Evolutionary conservation across 148 eudicot genomes (phyloP), one percentile per base, ranked within the genome.

Genomic region (Amaranthus cruentus): DNA sequence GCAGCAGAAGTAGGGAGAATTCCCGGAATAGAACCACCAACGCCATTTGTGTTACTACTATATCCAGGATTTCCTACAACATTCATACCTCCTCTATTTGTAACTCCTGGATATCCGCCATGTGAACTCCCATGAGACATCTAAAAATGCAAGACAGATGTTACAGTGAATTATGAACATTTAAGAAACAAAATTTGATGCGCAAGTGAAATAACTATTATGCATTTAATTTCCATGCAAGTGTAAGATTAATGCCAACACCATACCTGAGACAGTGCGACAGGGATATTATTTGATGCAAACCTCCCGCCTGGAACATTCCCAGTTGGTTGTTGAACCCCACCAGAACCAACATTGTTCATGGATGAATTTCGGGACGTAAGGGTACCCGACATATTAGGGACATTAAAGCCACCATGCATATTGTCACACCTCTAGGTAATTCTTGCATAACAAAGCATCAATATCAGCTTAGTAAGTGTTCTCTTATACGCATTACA

Each of bases 21-120:
- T 70, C 99, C 99, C 74, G 99, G 96, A 82, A 95, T 88, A 9
- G 99, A 95, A 75, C 97, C 96, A 69, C 96, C 94, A 76, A 88
- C 88, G 50, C 91, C 93, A 84, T 88, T 95, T 59, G 90, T 48
- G 78, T 75, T 85, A 82, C 84, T 83, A 84, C 75, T 86, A 81
- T 85, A 95, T 76, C 99, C 99, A 81, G 91, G 91, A 79, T 76
- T 90, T 78, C 98, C 98, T 71, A 88, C 90, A 81, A 91, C 88
- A 84, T 86, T 82, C 93, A 95, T 95, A 73, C 92, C 94, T 66
- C 96, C 97, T 81, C 99, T 88, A 86, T 84, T 90, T 71, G 89
- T 76, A 78, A 92, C 82, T 76, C 97, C 99, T 38, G 97, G 83
- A 83, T 91, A 92, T 81, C 91, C 99, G 85, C 93, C 99, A 83